Evolutionary conservation across 768 basidiomycete species (phyloP), one percentile per base, ranked within the genome.

Genomic region (Sarcodon sp.): DNA sequence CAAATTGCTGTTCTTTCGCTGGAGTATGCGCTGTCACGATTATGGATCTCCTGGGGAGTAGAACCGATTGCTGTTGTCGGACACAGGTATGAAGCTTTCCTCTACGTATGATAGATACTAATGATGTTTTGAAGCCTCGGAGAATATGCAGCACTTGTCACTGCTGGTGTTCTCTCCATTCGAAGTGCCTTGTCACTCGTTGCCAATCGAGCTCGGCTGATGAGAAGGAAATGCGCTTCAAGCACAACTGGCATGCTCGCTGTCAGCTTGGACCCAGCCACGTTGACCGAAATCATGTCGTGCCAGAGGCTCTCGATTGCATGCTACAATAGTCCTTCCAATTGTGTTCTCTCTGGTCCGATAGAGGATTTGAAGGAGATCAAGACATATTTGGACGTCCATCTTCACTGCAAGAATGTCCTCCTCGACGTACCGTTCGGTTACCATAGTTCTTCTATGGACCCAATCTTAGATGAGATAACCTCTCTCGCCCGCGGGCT

Each of bases 41-140:
- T 87, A 11, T 87, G 84, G 85, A 72, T 72, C 33, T 74, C 71
- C 6, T 87, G 80, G 82, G 84, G 83, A 1, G 38, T 87, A 10
- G 52, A 55, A 16, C 84, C 84, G 4, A 54, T 63, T n/a, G 77
- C 70, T 0, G 76, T 84, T 11, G 68, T 79, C 13, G 84, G 85
- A 3, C 84, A 87, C 55, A 87, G 85, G 85, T 85, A 44, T 49
- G 7, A 18, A 38, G 33, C 38, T 33, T 50, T 27, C 27, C 38
- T 50, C n/a, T 15, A 46, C 10, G 27, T 57, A 27, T 18, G 16
- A 2, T 8, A 21, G 1, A 7, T 51, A 44, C 39, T 46, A 15
- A 21, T 15, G 15, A 5, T n/a, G 9, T 47, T 32, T 33, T 41
- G n/a, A 50, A 87, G 85, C 59, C 69, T 87, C 13, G 85, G 85